Conservation (phyloP, 768 basidiomycete species). For the Termitomyces sp. region DNA sequence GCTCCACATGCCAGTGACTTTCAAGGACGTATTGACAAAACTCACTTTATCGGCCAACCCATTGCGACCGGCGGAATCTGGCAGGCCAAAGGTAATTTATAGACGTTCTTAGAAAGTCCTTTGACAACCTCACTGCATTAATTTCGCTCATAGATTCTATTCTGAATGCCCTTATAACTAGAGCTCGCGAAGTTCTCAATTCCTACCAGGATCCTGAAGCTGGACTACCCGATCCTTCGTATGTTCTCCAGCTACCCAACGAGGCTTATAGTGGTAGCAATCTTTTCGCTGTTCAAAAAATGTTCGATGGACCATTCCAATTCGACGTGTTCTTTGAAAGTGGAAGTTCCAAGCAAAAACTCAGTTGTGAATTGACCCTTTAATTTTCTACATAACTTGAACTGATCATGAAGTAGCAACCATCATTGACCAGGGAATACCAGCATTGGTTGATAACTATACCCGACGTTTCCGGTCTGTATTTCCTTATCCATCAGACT, state of each 20-base stretch:
- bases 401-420: constrained; percentile 37
- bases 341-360: constrained; percentile 53
- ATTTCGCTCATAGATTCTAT: constrained; percentile 46
- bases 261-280: constrained; percentile 69
- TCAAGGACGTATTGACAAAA: constrained; percentile 56
- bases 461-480: constrained; percentile 57
- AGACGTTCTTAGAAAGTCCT: not conserved
- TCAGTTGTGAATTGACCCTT: constrained; percentile 47
- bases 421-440: constrained; percentile 63
- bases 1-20: constrained; percentile 60
- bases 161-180: constrained; percentile 49
- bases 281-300: constrained; percentile 83
- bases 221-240: constrained; percentile 73
- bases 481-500: constrained; percentile 65
- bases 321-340: constrained; percentile 91
- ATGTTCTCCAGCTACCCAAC: constrained; percentile 70
- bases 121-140: not conserved
- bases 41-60: constrained; percentile 61
- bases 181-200: constrained; percentile 47
- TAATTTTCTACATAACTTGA: not conserved
- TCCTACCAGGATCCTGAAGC: constrained; percentile 45
- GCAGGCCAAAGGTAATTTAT: constrained; percentile 71
- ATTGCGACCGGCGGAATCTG: constrained; percentile 64
- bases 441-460: constrained; percentile 56
- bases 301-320: constrained; percentile 77